A percentile compares a stretch with the other conserved stretches of the same genome.
These are phyloP conservation scores for Climacium dendroides DNA, from an alignment of 225 moss, liverwort and hornwort genomes.

Conservation along the genomic window DNA sequence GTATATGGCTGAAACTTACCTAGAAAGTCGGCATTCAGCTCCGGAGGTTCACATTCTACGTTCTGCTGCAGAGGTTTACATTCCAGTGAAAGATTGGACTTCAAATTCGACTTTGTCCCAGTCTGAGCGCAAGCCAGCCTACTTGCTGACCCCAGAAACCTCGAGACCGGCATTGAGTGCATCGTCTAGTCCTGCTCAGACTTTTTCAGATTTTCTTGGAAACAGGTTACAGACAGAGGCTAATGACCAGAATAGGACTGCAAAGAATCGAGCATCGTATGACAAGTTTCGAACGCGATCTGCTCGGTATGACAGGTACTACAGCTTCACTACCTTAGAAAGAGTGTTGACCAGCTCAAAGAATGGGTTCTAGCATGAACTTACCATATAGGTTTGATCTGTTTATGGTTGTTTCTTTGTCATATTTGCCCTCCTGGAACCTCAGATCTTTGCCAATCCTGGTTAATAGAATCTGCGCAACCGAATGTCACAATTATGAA, in stretches of 20 bases:
- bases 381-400: background rate
- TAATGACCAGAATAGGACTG: background rate
- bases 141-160: background rate
- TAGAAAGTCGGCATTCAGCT: background rate
- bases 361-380: background rate
- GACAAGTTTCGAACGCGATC: slow-evolving; percentile 31
- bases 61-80: background rate
- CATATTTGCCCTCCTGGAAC: background rate
- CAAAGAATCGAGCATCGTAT: slow-evolving; percentile 12
- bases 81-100: background rate
- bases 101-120: background rate
- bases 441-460: background rate
- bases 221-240: background rate
- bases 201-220: background rate
- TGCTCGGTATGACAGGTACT: slow-evolving; percentile 19
- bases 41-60: background rate
- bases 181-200: background rate
- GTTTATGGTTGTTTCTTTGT: background rate
- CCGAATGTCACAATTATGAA: background rate
- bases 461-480: background rate
- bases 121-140: background rate
- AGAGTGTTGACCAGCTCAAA: background rate
- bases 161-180: background rate
- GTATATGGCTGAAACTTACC: background rate
- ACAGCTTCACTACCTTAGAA: background rate